Percentiles rank a stretch among this genome's conserved stretches.
These are phyloP conservation scores for sorghum (Sorghum bicolor) DNA, from an alignment of 176 grass and related monocot species.

Conservation along the genomic window DNA sequence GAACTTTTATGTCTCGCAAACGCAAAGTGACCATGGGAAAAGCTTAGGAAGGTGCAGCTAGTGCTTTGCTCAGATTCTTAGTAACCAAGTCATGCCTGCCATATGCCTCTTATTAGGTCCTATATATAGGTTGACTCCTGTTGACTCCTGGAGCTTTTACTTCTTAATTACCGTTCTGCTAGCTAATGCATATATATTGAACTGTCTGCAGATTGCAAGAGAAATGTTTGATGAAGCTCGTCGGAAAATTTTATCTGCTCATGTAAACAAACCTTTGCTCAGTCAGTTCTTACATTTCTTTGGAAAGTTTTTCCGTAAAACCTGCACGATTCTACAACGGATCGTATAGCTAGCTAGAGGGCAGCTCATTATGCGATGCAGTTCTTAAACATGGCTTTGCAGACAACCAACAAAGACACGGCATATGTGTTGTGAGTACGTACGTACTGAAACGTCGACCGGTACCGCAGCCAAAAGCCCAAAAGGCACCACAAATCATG, in stretches of 20 bases:
- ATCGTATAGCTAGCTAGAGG: too few species aligned
- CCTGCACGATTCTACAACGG: background rate
- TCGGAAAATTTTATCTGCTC: background rate
- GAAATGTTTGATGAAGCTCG: background rate
- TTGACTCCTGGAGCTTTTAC: background rate
- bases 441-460: background rate
- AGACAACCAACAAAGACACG: background rate
- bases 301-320: background rate
- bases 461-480: background rate
- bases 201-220: background rate
- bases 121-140: background rate
- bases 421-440: background rate
- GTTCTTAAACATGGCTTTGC: background rate
- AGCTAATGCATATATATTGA: background rate
- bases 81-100: background rate
- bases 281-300: background rate
- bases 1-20: constrained; percentile 9
- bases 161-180: background rate
- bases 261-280: background rate
- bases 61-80: background rate
- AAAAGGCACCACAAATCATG: background rate
- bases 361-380: background rate
- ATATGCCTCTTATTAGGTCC: background rate
- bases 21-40: constrained; percentile 22
- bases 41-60: constrained; percentile 1